Evolutionary conservation across 2,329 filamentous ascomycete genomes (phyloP).

Genomic region (Drechslerella coelobrocha): DNA sequence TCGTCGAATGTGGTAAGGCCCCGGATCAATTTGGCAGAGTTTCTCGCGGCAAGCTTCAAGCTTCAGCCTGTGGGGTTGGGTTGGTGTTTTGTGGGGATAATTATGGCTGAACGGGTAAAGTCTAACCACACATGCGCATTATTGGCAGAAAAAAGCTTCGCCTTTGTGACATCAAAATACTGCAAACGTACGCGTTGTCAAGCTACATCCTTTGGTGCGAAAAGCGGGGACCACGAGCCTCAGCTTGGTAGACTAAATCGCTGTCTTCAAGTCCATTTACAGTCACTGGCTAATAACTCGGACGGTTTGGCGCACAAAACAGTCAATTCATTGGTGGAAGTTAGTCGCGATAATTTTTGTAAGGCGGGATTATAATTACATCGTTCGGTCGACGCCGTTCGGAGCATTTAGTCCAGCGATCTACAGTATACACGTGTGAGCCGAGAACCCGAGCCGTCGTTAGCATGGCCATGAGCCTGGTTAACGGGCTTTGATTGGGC

Average conservation of each 20-base stretch:
- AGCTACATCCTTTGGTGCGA: not conserved
- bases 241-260: not conserved
- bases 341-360: not conserved
- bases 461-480: not conserved
- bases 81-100: slow-evolving; percentile 30
- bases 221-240: slow-evolving; percentile 1
- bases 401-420: no score
- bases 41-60: not conserved
- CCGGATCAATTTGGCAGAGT: slow-evolving; percentile 27
- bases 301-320: not conserved
- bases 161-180: not conserved
- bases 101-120: slow-evolving; percentile 46
- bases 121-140: not conserved
- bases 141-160: not conserved
- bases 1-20: not conserved
- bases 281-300: not conserved
- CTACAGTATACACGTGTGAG: slow-evolving; percentile 23
- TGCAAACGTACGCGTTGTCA: not conserved
- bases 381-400: no score
- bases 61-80: slow-evolving; percentile 5
- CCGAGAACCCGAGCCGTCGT: slow-evolving; percentile 24
- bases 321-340: slow-evolving; percentile 39
- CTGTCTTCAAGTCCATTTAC: not conserved
- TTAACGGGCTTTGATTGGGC: not conserved
- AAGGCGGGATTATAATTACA: no score